Conservation (phyloP, 768 basidiomycete genomes). For the Podaxis sp. region DNA sequence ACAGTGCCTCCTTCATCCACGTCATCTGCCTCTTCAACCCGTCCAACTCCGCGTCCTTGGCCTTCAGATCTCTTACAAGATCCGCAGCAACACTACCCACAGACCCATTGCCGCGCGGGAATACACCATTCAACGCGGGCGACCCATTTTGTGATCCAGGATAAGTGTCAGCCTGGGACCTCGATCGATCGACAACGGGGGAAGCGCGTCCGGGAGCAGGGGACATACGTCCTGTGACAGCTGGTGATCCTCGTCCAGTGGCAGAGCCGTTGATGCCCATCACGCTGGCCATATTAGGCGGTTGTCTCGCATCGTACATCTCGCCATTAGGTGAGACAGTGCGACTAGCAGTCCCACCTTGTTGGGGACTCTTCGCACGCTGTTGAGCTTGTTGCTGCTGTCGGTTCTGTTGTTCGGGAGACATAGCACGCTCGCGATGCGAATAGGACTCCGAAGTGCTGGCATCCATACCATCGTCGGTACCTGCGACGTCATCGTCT, state of each 20-base stretch:
- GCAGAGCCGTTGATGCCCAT: slow-evolving; percentile 47
- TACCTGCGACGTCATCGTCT: slow-evolving; percentile 39
- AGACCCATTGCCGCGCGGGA: slow-evolving; percentile 47
- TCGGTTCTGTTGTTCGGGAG: slow-evolving; percentile 48
- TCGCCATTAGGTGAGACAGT: slow-evolving; percentile 12
- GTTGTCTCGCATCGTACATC: slow-evolving; percentile 24
- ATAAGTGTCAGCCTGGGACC: slow-evolving; percentile 33
- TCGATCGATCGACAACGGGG: slow-evolving; percentile 33
- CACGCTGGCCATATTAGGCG: slow-evolving; percentile 54
- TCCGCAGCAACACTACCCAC: slow-evolving; percentile 74
- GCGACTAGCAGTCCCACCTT: slow-evolving; percentile 24
- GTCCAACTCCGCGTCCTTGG: slow-evolving; percentile 81
- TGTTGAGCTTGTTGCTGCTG: slow-evolving; percentile 12
- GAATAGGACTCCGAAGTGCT: slow-evolving; percentile 44
- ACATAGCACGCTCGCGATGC: slow-evolving; percentile 47
- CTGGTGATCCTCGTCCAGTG: slow-evolving; percentile 35
- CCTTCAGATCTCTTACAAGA: slow-evolving; percentile 75
- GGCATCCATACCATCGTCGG: slow-evolving; percentile 61
- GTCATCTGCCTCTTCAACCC: slow-evolving; percentile 70
- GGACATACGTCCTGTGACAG: slow-evolving; percentile 33
- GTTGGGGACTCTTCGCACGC: slow-evolving; percentile 19
- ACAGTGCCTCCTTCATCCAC: slow-evolving; percentile 85
- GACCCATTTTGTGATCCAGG: slow-evolving; percentile 45
- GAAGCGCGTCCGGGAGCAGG: slow-evolving; percentile 37
- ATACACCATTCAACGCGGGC: slow-evolving; percentile 49